Base-by-base conservation (phyloP, 306 rosid species). In the Fragaria vesca region DNA sequence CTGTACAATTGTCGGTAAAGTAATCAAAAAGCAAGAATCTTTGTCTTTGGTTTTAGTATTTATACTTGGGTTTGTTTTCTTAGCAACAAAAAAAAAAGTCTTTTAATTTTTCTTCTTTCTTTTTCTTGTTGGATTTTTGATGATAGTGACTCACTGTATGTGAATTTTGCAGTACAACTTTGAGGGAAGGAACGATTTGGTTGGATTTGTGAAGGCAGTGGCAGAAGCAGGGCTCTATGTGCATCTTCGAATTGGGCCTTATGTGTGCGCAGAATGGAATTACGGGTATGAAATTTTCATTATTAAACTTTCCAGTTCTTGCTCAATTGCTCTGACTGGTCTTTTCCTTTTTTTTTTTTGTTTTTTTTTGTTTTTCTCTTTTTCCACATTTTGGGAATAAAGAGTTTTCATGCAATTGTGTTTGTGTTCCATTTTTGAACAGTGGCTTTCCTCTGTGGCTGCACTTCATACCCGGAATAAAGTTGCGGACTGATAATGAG, bases 231-330 rank as follows among this genome's bases (percentile, higher is more conserved):
- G 97, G 36, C 85, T 92, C 12, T 92, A 90, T 76, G 92, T 86
- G 73, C 97, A 89, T 86, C 95, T 95, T 13, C 91, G 98, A 72
- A 92, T 95, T 78, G 98, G 98, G 67, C 98, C 98, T 15, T 95
- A 95, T 15, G 98, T 79, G 2, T 95, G 98, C 70, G 98, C 98
- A 10, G 98, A 95, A 81, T 95, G 98, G 98, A 95, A 95, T 85
- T 95, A 92, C 2, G 98, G 98, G 98, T 95, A 85, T 78, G 36
- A 34, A 16, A 3, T 15, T 18, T 36, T 66, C 36, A 28, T 2
- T 21, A 24, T 65, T 34, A 65, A 15, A 2, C 5, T 65, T 65
- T 66, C 10, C 36, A 5, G 68, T 32, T 62, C 42, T 62, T 28
- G 66, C 7, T 24, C 17, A 58, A 8, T 38, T 67, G 13, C 69